Conservation (phyloP, 2,329 filamentous ascomycete genomes). For the Diaporthe citriasiana region DNA sequence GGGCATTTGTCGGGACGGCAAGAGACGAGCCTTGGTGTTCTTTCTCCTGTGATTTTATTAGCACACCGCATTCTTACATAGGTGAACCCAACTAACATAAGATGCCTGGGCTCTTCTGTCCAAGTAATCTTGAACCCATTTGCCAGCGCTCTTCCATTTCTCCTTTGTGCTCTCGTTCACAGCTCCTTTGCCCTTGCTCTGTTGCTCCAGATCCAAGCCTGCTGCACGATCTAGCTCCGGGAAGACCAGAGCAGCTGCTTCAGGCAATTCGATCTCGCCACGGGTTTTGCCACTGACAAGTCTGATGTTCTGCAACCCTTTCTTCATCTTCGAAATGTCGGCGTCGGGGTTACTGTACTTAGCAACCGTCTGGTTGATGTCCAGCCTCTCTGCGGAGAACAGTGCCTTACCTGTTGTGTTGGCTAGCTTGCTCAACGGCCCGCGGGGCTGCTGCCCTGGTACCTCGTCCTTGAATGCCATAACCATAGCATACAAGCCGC, state of each 20-base stretch:
- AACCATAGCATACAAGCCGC: constrained; percentile 49
- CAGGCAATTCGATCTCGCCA: constrained; percentile 54
- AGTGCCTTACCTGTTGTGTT: constrained; percentile 40
- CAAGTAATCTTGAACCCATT: constrained; percentile 61
- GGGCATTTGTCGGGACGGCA: constrained; percentile 48
- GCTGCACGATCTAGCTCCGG: constrained; percentile 52
- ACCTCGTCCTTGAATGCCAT: constrained; percentile 49
- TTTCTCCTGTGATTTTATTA: constrained; percentile 43
- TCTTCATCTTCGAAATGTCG: constrained; percentile 43
- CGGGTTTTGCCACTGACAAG: constrained; percentile 54
- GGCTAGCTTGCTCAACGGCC: constrained; percentile 42
- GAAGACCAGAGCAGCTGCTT: constrained; percentile 56
- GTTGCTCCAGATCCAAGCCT: constrained; percentile 46
- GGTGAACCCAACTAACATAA: constrained; percentile 52
- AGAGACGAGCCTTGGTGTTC: constrained; percentile 59
- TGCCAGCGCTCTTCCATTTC: constrained; percentile 51
- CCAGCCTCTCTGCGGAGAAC: constrained; percentile 45
- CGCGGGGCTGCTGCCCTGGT: constrained; percentile 39
- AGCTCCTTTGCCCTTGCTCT: constrained; percentile 44
- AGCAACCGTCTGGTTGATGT: constrained; percentile 53
- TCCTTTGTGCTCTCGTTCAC: constrained; percentile 33
- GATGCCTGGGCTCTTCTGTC: constrained; percentile 63
- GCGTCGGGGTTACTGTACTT: constrained; percentile 50
- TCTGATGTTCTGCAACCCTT: constrained; percentile 51
- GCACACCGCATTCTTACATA: no score